phyloP scores from a whole-genome alignment of 441 rosid species.

The Hura crepitans region DNA sequence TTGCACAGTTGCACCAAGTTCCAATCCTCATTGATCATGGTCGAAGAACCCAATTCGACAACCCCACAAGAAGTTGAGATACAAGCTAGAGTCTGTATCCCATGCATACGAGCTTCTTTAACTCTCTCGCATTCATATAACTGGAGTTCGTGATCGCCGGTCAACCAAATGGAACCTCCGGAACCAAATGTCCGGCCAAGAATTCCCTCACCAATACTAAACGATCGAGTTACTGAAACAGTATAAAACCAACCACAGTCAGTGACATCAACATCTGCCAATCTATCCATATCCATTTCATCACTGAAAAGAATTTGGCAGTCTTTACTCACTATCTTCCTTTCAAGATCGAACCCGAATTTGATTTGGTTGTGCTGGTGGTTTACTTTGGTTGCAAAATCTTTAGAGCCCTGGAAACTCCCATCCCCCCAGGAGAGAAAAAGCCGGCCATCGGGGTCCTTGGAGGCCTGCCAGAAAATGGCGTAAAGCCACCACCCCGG shows the following conservation, averaged over 20 bases:
- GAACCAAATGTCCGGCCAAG: conserved; percentile 36
- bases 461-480: conserved; percentile 48
- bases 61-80: conserved; percentile 42
- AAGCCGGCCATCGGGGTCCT: conserved; percentile 31
- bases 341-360: not conserved
- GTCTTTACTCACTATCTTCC: conserved; percentile 1
- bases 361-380: conserved; percentile 8
- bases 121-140: conserved; percentile 38
- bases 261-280: conserved; percentile 23
- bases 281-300: conserved; percentile 29
- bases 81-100: conserved; percentile 43
- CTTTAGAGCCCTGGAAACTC: conserved; percentile 31
- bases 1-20: conserved; percentile 32
- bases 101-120: conserved; percentile 41
- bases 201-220: conserved; percentile 29
- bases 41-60: conserved; percentile 48
- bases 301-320: not conserved
- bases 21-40: conserved; percentile 35
- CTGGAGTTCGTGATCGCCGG: conserved; percentile 32
- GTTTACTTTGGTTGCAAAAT: conserved; percentile 3
- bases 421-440: conserved; percentile 47
- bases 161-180: conserved; percentile 35
- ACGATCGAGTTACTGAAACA: conserved; percentile 29
- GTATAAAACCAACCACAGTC: conserved; percentile 39
- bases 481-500: conserved; percentile 21